These are phyloP conservation scores for Russula sp. DNA, from an alignment of 768 basidiomycete genomes.

Conservation along the genomic window DNA sequence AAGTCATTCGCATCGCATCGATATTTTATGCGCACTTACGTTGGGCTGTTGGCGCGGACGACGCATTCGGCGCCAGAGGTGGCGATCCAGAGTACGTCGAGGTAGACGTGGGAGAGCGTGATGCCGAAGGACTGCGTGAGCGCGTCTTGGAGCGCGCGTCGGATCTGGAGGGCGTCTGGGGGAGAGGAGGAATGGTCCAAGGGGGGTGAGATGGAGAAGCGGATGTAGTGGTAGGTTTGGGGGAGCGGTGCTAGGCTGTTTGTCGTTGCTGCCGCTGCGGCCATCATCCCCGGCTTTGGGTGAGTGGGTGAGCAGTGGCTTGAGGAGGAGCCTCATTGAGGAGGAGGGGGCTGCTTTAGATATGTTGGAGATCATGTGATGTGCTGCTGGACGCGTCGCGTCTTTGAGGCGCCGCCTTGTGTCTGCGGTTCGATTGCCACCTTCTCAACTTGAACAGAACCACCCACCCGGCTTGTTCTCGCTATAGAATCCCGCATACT, in stretches of 20 bases:
- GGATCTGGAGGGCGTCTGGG: slow-evolving; percentile 35
- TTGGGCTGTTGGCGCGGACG: slow-evolving; percentile 32
- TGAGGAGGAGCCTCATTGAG: too few relatives aligned
- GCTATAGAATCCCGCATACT: too few relatives aligned
- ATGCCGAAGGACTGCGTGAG: slow-evolving; percentile 49
- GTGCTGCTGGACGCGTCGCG: too few relatives aligned
- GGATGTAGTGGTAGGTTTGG: slow-evolving; percentile 38
- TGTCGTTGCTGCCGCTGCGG: not conserved
- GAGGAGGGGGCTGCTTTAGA: too few relatives aligned
- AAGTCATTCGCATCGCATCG: not conserved
- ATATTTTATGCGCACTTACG: slow-evolving; percentile 27
- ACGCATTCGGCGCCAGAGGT: slow-evolving; percentile 36
- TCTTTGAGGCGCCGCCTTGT: too few relatives aligned
- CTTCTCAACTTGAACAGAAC: too few relatives aligned
- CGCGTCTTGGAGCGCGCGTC: slow-evolving; percentile 50
- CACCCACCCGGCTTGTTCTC: too few relatives aligned
- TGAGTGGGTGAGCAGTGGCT: too few relatives aligned
- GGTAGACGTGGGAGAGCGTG: slow-evolving; percentile 41
- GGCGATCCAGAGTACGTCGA: slow-evolving; percentile 54
- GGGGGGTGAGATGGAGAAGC: slow-evolving; percentile 36
- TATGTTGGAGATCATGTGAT: too few relatives aligned
- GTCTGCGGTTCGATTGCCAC: too few relatives aligned
- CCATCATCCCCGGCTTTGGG: not conserved
- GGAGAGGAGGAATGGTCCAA: not conserved
- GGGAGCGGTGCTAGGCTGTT: not conserved